Conservation (phyloP, 305 asterid species). For the Stenogyne calaminthoides region DNA sequence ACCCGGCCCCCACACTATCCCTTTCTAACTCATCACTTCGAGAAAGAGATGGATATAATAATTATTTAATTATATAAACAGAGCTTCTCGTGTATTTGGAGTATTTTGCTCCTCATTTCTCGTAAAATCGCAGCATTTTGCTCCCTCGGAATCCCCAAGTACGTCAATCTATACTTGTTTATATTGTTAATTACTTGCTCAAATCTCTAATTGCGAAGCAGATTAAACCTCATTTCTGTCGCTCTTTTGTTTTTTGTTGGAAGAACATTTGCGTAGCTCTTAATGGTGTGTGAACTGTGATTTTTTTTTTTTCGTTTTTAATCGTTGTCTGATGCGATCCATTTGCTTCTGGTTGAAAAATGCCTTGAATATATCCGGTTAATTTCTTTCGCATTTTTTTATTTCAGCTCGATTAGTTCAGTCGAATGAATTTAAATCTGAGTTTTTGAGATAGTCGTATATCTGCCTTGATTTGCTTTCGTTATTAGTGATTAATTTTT, state of each 20-base stretch:
- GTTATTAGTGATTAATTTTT: background rate
- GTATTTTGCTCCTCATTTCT: background rate
- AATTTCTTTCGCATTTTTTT: background rate
- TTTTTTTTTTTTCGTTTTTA: background rate
- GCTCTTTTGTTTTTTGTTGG: background rate
- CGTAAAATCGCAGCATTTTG: background rate
- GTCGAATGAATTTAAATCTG: background rate
- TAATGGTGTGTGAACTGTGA: background rate
- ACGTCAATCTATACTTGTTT: background rate
- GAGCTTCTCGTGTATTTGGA: background rate
- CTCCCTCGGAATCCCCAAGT: background rate
- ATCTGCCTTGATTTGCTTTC: background rate
- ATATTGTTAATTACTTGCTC: background rate
- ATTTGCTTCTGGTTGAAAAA: background rate
- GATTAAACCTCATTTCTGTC: no score
- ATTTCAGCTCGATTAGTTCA: background rate
- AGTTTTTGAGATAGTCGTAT: background rate
- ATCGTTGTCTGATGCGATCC: background rate
- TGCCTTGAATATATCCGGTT: background rate
- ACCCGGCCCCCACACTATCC: background rate
- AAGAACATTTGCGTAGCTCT: background rate
- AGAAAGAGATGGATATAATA: background rate
- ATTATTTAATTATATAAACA: background rate
- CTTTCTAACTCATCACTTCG: background rate
- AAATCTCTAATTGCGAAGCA: no score